Percentiles rank a stretch among this genome's conserved stretches.
These are phyloP conservation scores for Populus tremula DNA, from an alignment of 345 rosid genomes.

Conservation along the genomic window DNA sequence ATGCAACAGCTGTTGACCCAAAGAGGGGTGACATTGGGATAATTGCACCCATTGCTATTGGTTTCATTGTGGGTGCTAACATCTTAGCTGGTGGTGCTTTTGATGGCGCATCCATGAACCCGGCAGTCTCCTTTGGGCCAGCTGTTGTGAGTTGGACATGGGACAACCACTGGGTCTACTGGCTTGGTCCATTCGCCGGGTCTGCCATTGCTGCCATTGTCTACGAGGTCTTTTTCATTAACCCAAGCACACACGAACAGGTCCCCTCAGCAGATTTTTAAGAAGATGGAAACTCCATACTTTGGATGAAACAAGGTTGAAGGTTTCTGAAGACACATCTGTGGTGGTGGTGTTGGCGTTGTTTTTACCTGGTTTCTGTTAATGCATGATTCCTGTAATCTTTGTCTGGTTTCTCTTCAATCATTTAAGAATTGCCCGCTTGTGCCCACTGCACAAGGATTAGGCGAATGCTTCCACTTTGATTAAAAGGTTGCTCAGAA, in stretches of 20 bases:
- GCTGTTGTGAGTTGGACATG: constrained; percentile 36
- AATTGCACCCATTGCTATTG: constrained; percentile 29
- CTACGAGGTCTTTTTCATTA: constrained; percentile 26
- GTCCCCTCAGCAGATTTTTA: constrained; percentile 18
- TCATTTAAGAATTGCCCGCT: constrained; percentile 6
- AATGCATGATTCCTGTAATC: constrained; percentile 23
- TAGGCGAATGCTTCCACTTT: background rate
- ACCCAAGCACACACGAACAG: constrained; percentile 25
- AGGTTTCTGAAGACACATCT: constrained; percentile 12
- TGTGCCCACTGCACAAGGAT: background rate
- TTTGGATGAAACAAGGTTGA: background rate
- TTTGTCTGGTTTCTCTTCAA: constrained; percentile 18
- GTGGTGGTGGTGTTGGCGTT: constrained; percentile 13
- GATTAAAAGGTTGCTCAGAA: background rate
- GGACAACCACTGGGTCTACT: constrained; percentile 36
- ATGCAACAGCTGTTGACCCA: constrained; percentile 30
- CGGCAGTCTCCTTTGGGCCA: constrained; percentile 32
- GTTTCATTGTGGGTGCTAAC: constrained; percentile 36
- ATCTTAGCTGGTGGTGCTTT: constrained; percentile 36
- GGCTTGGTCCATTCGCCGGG: constrained; percentile 32
- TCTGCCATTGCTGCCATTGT: constrained; percentile 27
- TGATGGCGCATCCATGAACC: constrained; percentile 37
- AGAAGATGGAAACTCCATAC: background rate
- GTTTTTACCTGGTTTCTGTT: constrained; percentile 26
- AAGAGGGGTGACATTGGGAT: constrained; percentile 23